phyloP scores from a whole-genome alignment of 2,329 filamentous ascomycete species.

The Claviceps arundinis region DNA sequence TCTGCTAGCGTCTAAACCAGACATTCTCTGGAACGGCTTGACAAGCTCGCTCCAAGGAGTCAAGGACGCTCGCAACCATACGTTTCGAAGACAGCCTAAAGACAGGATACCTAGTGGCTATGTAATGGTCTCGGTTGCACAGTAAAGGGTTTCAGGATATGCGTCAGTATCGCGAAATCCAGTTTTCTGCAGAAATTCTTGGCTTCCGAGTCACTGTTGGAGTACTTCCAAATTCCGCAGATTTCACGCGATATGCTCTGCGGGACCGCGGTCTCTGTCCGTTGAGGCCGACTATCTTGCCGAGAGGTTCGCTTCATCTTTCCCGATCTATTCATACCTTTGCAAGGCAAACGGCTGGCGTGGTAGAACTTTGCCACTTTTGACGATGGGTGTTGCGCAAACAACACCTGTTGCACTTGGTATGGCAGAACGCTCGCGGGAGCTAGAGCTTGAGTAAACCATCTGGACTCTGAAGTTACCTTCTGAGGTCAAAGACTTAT shows the following conservation, averaged over 20 bases:
- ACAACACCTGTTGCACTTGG: background rate
- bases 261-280: background rate
- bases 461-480: background rate
- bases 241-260: background rate
- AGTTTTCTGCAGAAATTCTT: background rate
- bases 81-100: background rate
- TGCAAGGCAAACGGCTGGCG: background rate
- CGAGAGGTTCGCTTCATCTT: slow-evolving; percentile 28
- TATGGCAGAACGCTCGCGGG: background rate
- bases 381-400: background rate
- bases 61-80: background rate
- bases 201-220: background rate
- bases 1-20: background rate
- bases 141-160: slow-evolving; percentile 5
- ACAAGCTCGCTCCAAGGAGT: background rate
- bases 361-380: background rate
- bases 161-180: slow-evolving; percentile 1
- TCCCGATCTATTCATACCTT: slow-evolving; percentile 11
- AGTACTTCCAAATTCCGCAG: background rate
- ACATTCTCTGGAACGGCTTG: background rate
- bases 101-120: background rate
- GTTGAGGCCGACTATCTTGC: slow-evolving; percentile 10
- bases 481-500: background rate
- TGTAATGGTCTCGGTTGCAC: background rate
- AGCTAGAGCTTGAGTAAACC: background rate